Evolutionary conservation across 345 rosid genomes (phyloP).

Genomic region (Orychophragmus violaceus): DNA sequence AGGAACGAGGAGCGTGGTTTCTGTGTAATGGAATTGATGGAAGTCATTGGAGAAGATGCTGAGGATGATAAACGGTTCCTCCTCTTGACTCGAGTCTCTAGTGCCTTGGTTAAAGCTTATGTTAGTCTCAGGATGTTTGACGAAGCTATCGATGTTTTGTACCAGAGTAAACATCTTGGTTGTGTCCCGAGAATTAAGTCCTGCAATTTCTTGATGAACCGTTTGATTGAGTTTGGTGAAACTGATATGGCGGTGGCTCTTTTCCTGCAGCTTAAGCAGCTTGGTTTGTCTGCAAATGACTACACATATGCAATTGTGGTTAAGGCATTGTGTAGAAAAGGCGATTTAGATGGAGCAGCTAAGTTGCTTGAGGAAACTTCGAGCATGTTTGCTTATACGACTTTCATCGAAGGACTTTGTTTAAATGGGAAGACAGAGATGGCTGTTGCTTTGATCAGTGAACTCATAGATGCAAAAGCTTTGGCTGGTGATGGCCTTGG

Average conservation of each 20-base stretch:
- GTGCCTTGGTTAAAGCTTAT: slow-evolving; percentile 55
- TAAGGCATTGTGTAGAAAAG: slow-evolving; percentile 56
- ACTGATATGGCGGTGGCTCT: slow-evolving; percentile 41
- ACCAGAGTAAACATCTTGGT: slow-evolving; percentile 31
- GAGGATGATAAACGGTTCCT: slow-evolving; percentile 20
- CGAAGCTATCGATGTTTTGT: slow-evolving; percentile 46
- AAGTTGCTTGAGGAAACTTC: slow-evolving; percentile 35
- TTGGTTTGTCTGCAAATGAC: slow-evolving; percentile 43
- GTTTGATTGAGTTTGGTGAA: slow-evolving; percentile 38
- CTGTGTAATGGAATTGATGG: slow-evolving; percentile 39
- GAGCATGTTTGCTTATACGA: slow-evolving; percentile 40
- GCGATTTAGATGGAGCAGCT: slow-evolving; percentile 42
- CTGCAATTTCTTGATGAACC: slow-evolving; percentile 57
- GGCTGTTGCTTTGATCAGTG: slow-evolving; percentile 39
- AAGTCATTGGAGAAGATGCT: slow-evolving; percentile 25
- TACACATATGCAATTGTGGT: slow-evolving; percentile 53
- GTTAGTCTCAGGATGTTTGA: slow-evolving; percentile 44
- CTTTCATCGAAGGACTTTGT: slow-evolving; percentile 68
- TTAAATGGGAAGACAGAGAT: slow-evolving; percentile 31
- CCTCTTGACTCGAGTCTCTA: slow-evolving; percentile 27
- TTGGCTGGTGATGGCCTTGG: slow-evolving; percentile 28
- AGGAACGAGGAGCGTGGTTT: slow-evolving; percentile 28
- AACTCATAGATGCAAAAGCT: slow-evolving; percentile 17
- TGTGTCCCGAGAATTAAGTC: slow-evolving; percentile 37
- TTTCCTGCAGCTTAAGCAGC: slow-evolving; percentile 37